Conservation (phyloP, 169 alveolate species). For the Plasmodium gallinaceum region DNA sequence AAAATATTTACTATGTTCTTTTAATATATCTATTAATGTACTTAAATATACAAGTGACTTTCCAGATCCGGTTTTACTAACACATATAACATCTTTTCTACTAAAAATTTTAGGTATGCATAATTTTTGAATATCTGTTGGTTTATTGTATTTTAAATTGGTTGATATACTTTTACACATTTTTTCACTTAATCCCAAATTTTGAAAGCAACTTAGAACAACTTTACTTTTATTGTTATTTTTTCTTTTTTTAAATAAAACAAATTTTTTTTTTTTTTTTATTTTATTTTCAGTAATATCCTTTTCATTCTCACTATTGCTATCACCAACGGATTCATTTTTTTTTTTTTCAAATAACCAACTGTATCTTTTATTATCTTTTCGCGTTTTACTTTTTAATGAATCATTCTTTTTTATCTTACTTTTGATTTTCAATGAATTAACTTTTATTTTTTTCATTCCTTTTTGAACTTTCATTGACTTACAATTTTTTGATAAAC, state of each 20-base stretch:
- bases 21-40: slow-evolving; percentile 92
- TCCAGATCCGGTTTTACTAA: slow-evolving; percentile 97
- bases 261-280: slow-evolving; percentile 47
- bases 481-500: too few species aligned
- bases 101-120: slow-evolving; percentile 93
- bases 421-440: neutral
- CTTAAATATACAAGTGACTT: slow-evolving; percentile 95
- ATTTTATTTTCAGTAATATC: neutral
- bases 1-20: slow-evolving; percentile 92
- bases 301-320: neutral
- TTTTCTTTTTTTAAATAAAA: slow-evolving; percentile 51
- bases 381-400: neutral
- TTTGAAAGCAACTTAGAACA: slow-evolving; percentile 82
- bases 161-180: slow-evolving; percentile 81
- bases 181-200: slow-evolving; percentile 82
- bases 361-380: slow-evolving; percentile 7
- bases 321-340: neutral
- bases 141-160: slow-evolving; percentile 84
- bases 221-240: slow-evolving; percentile 78
- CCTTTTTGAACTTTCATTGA: neutral
- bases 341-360: slow-evolving; percentile 24
- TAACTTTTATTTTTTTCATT: neutral
- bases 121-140: slow-evolving; percentile 96
- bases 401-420: neutral
- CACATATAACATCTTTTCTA: slow-evolving; percentile 94